A percentile compares a stretch with the other conserved stretches of the same genome.
Conservation (phyloP, 768 basidiomycete genomes). For the Mycena indigotica region DNA sequence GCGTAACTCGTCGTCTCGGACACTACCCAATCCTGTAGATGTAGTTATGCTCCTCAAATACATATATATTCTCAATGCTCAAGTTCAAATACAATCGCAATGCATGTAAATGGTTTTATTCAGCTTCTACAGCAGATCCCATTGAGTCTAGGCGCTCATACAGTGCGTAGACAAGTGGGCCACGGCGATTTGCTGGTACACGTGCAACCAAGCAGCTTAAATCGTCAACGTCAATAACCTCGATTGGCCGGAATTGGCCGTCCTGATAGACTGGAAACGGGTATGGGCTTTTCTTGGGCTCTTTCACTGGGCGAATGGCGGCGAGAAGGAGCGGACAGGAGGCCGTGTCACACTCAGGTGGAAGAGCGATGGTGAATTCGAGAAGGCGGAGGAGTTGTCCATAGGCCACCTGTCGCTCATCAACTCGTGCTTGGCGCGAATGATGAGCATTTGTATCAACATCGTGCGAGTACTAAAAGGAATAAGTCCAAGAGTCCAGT, state of each 20-base stretch:
- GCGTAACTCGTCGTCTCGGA: too few species aligned
- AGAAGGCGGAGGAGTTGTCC: slow-evolving; percentile 10
- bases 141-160: slow-evolving; percentile 11
- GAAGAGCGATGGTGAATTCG: slow-evolving; percentile 2
- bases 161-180: neutral
- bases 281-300: neutral
- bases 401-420: slow-evolving; percentile 7
- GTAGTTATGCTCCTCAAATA: too few species aligned
- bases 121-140: slow-evolving; percentile 3
- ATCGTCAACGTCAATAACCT: slow-evolving; percentile 17
- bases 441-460: slow-evolving; percentile 9
- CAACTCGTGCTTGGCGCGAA: neutral
- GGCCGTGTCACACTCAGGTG: neutral
- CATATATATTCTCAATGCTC: too few species aligned
- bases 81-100: too few species aligned
- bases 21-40: too few species aligned
- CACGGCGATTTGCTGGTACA: slow-evolving; percentile 2
- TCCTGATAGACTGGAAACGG: too few species aligned
- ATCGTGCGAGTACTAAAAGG: slow-evolving; percentile 10
- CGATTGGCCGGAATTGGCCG: slow-evolving; percentile 2
- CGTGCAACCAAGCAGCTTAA: slow-evolving; percentile 16
- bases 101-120: too few species aligned
- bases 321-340: slow-evolving; percentile 8
- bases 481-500: neutral
- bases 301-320: slow-evolving; percentile 3